Conservation (phyloP, 2,329 filamentous ascomycete species). For the Cercospora sp. region DNA sequence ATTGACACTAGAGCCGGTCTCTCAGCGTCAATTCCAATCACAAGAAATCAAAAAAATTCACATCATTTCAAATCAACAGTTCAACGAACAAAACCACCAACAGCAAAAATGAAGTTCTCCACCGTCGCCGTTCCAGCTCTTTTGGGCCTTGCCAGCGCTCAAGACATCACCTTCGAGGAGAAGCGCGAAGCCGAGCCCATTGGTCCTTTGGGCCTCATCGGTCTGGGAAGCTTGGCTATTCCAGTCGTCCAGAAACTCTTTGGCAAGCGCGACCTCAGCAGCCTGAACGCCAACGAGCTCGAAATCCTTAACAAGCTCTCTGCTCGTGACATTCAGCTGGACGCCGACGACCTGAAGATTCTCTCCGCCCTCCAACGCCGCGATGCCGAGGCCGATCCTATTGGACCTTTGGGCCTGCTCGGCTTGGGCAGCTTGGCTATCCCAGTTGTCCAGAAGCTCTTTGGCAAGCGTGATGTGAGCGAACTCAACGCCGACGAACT, state of each 20-base stretch:
- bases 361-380: not conserved
- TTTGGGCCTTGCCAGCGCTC: not conserved
- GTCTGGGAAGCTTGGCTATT: not conserved
- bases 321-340: not conserved
- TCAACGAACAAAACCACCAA: not conserved
- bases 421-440: not conserved
- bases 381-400: not conserved
- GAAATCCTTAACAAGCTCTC: not conserved
- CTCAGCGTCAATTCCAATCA: not conserved
- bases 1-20: constrained; percentile 5
- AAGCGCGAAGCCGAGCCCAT: not conserved
- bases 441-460: not conserved
- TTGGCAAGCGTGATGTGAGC: not conserved
- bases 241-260: not conserved
- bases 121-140: not conserved
- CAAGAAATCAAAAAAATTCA: not conserved
- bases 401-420: not conserved
- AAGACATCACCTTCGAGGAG: not conserved
- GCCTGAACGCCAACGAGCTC: too few relatives aligned
- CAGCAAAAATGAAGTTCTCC: constrained; percentile 5
- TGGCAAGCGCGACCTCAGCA: not conserved
- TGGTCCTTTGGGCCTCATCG: not conserved
- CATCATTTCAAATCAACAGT: not conserved
- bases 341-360: not conserved
- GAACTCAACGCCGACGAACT: too few relatives aligned